Evolutionary conservation across 345 rosid species (phyloP).

Genomic region (Salix koriyanagi): DNA sequence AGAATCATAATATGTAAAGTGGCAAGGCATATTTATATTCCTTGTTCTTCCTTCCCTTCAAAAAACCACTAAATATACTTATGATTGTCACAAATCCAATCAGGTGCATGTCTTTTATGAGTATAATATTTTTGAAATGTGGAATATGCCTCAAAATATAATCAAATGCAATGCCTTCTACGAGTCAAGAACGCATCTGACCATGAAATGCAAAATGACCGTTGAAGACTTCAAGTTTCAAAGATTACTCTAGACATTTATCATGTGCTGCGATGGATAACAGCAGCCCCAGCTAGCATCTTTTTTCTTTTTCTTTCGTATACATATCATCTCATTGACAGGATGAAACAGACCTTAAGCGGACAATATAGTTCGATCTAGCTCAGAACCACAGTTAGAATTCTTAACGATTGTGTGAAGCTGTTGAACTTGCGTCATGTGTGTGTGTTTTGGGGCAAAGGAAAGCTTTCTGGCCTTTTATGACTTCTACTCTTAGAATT

Average conservation of each 20-base stretch:
- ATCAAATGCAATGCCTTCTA: neutral
- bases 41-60: too few species aligned
- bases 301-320: too few species aligned
- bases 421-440: neutral
- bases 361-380: neutral
- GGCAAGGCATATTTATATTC: too few species aligned
- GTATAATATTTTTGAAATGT: neutral
- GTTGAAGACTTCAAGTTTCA: neutral
- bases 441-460: neutral
- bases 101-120: neutral
- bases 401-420: neutral
- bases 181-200: neutral
- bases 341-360: too few species aligned
- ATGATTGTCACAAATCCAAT: neutral
- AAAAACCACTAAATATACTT: neutral
- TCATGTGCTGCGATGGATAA: too few species aligned
- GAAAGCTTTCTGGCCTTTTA: neutral
- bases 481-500: neutral
- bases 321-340: too few species aligned
- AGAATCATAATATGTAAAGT: neutral
- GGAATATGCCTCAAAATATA: neutral
- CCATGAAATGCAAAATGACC: neutral
- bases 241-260: neutral
- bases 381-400: neutral
- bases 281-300: too few species aligned